Evolutionary conservation across 352 stramenopile genomes (phyloP), one percentile per base, ranked within the genome.

Genomic region (Elongisporangium prolatum): DNA sequence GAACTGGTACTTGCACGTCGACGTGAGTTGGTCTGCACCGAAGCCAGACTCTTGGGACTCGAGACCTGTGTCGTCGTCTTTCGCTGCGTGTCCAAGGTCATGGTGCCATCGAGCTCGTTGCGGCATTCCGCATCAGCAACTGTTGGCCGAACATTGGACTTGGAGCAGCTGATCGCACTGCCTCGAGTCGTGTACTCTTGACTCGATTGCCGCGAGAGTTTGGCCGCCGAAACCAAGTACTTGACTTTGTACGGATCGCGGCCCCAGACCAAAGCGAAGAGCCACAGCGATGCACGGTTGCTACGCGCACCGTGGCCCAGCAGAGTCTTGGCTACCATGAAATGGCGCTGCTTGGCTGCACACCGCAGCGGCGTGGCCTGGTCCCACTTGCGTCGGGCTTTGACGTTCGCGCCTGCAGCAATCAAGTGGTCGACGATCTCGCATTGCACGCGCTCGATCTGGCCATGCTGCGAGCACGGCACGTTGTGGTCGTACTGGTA

Each of bases 261-360:
- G 1, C 44, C 61, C 47, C 56, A 72, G 16, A 70, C 47, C 18
- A 60, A 54, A 6, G 64, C 57, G 10, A 71, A 61, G 13, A 78
- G 47, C 63, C 56, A 68, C 50, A 25, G 54, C 2, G 57, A 25
- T 4, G 71, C 48, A 9, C 58, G 52, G 37, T 49, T 61, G 22
- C 54, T 69, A 3, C 49, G 56, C 0, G 69, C 72, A 0, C 75
- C 75, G n/a, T 65, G 50, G 14, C 68, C 72, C 11, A 77, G 48
- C 28, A 84, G 57, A 34, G 58, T 56, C 44, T 66, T 69, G 0
- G 64, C 72, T 7, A 84, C 28, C 10, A 60, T 17, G 17, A 74
- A 64, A 25, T 78, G 68, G 1, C 64, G 59, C 52, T 62, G 69
- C 25, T 64, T 67, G 1, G 71, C 64, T 11, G 74, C 74, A 47